These are phyloP conservation scores for Immersiella caudata DNA, from an alignment of 495 filamentous ascomycete genomes.

Conservation along the genomic window DNA sequence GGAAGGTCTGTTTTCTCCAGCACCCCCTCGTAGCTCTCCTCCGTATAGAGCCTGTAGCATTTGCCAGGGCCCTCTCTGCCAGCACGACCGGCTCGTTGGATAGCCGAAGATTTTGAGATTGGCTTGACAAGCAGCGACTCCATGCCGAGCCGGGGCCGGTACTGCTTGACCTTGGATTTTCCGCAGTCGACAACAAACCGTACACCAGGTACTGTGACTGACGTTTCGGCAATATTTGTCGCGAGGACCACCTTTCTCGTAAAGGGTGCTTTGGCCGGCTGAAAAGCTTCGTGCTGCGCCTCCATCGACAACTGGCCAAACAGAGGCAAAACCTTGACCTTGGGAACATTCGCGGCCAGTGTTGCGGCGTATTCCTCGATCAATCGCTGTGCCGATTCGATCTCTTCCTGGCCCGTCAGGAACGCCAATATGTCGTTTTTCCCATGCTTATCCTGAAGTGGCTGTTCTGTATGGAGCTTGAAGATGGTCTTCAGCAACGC, in stretches of 20 bases:
- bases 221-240: conserved; percentile 98
- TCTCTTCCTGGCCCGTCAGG: conserved; percentile 89
- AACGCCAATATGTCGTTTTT: conserved; percentile 82
- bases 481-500: conserved; percentile 81
- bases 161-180: conserved; percentile 92
- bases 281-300: conserved; percentile 84
- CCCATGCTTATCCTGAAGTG: conserved; percentile 68
- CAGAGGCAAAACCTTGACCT: conserved; percentile 55
- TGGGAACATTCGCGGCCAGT: conserved; percentile 74
- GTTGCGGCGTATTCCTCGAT: conserved; percentile 76
- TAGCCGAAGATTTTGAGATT: conserved; percentile 90
- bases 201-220: conserved; percentile 92
- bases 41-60: conserved; percentile 89
- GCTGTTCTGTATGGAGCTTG: conserved; percentile 83
- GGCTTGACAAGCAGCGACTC: conserved; percentile 90
- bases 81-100: conserved; percentile 89
- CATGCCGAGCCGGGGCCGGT: conserved; percentile 78
- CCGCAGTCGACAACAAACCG: conserved; percentile 91
- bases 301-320: conserved; percentile 61
- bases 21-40: conserved; percentile 70
- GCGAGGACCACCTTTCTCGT: conserved; percentile 89
- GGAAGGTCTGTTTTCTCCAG: conserved; percentile 78
- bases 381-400: conserved; percentile 77
- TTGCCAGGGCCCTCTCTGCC: conserved; percentile 89
- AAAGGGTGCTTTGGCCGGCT: conserved; percentile 66